These are phyloP conservation scores for Mycena floridula DNA, from an alignment of 768 basidiomycete genomes.

Conservation along the genomic window DNA sequence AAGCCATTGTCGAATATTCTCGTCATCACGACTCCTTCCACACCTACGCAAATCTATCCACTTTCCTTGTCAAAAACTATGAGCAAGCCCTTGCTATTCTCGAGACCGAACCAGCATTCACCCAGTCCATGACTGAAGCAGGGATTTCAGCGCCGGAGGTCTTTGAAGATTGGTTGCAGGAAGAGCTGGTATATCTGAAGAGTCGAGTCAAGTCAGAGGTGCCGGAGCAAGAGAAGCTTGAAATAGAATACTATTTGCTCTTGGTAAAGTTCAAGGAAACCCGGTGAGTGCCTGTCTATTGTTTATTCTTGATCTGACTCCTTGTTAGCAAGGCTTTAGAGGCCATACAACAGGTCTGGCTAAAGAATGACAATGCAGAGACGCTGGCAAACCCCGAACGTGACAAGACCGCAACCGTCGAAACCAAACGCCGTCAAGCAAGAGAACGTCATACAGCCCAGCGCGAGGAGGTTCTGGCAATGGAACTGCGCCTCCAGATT, in stretches of 20 bases:
- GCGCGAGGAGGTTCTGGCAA: not conserved
- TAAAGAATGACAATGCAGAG: not conserved
- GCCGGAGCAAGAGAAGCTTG: too few relatives aligned
- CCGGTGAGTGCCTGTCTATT: not conserved
- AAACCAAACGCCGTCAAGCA: not conserved
- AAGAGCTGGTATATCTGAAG: not conserved
- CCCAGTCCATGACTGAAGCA: not conserved
- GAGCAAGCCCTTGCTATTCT: not conserved
- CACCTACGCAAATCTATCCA: not conserved
- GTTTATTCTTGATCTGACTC: not conserved
- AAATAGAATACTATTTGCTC: not conserved
- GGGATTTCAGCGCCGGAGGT: not conserved
- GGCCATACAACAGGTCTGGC: not conserved
- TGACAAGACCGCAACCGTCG: not conserved
- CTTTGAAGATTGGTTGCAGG: not conserved
- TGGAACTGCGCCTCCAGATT: not conserved
- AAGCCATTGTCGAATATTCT: slow-evolving; percentile 3
- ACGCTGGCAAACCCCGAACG: not conserved
- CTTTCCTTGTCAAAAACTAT: not conserved
- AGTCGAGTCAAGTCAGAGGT: not conserved
- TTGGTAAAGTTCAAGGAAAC: not conserved
- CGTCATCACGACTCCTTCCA: slow-evolving; percentile 1
- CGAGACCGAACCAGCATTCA: not conserved
- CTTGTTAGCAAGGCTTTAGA: not conserved
- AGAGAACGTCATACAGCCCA: not conserved